Evolutionary conservation across 2,329 filamentous ascomycete species (phyloP), one percentile per base, ranked within the genome.

Genomic region (Stylonectria norvegica): DNA sequence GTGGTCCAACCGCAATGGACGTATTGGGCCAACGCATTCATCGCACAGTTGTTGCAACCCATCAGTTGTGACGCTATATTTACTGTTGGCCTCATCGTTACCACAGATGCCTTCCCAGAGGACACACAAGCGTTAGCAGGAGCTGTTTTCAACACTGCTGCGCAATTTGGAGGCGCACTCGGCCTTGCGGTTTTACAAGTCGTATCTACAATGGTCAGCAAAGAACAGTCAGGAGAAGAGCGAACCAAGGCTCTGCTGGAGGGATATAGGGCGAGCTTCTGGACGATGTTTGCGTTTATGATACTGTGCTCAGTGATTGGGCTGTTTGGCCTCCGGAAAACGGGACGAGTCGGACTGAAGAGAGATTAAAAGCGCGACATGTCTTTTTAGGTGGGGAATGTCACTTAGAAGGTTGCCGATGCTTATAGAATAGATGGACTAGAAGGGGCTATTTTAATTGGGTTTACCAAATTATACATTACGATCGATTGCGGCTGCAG

Each of bases 131-230:
- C 74, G 0, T 61, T 83, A 0, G 78, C 77, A 0, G 80, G 79
- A 0, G 78, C 75, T 0, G 78, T 83, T 0, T 83, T 82, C 57
- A 81, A 79, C 45, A 79, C 77, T 0, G 64, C 74, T 1, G 62
- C 69, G 0, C 77, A 82, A 46, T 72, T 82, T 39, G 78, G 78
- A 0, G 71, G 60, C n/a, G 66, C 69, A 0, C 56, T 78, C 14
- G 73, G 72, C 1, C 43, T 77, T 7, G 70, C 71, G 1, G 48
- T 73, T 1, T 64, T 72, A 40, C 70, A 72, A 38, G 66, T 74
- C 2, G 65, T 77, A 4, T 65, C 66, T 0, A 58, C 59, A 1
- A 48, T 57, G 1, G 66, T 72, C 1, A 68, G 67, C 1, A 57
- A 64, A 12, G 50, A 63, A 5, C 49, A 59, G 27, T 40, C 47